Base-by-base conservation (phyloP, 106 monocot genomes). In the Hemerocallis citrina region DNA sequence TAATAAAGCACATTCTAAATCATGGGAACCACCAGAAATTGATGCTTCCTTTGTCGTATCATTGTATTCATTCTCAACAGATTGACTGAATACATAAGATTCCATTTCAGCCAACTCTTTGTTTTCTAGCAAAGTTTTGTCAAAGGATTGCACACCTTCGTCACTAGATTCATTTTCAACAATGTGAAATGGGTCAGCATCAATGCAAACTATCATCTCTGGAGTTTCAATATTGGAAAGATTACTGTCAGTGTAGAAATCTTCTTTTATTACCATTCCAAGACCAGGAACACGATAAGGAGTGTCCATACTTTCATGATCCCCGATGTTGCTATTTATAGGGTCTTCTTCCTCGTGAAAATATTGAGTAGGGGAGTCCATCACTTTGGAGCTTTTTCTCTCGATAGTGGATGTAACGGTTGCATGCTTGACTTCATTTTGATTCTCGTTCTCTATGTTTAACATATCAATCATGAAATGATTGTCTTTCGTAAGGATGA, bases 101-200 rank as follows among this genome's bases (percentile, higher is more conserved):
- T 14, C 10, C 11, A 19, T 28, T 1, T 32, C 17, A 22, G 23
- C 16, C 22, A 2, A 45, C 5, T 47, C 62, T 21, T 30, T 34
- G 19, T 37, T 51, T 43, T 73, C 76, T 56, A 67, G 33, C 45
- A 64, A 33, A 25, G 22, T 69, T 57, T 58, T 85, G 21, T 69
- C 45, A 68, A 37, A 22, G 16, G 43, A 41, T 17, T 51, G 63
- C 41, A 52, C 51, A 5, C 65, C 68, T 69, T 93, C 79, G 61
- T 88, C 88, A 52, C 88, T 55, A 21, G 79, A 85, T 29, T 88
- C 81, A 21, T 93, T 85, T 68, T 93, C 85, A 20, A 88, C 47
- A 59, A 58, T 42, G 47, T 78, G 66, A 57, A 39, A 51, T 22
- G 65, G 9, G 52, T 64, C 28, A 59, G 75, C 64, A 44, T 70